Base-by-base conservation (phyloP, 805 yeast genomes). In the Myxozyma geophila region DNA sequence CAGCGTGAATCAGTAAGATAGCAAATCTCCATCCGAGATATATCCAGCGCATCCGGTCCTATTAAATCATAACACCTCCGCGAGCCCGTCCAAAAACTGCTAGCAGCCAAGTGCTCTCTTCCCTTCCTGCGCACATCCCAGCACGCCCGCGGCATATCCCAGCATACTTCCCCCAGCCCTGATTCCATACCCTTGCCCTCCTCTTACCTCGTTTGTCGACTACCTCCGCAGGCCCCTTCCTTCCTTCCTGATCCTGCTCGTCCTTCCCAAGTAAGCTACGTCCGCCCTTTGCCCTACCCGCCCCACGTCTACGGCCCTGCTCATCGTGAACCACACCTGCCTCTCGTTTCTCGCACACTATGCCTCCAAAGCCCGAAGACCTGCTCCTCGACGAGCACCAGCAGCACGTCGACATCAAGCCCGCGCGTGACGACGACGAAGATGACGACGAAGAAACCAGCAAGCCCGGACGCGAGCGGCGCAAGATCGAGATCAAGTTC, bases 401-500 rank as follows among this genome's bases (percentile, higher is more conserved):
- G 66, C 57, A 35, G 51, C 56, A 28, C 35, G 35, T 10, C 17
- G 50, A 19, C 43, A 48, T 62, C 58, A 49, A 35, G 59, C 53
- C 54, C 35, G 58, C 36, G 54, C 67, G 72, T 37, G 64, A 66
- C 35, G 78, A 74, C 41, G 76, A 76, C 12, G 83, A 80, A 55
- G 83, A 79, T 48, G 84, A 82, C 54, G 85, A 82, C 36, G 84
- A 81, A 46, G 81, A 77, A 56, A 73, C 77, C 39, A 67, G 73
- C 47, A 74, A 78, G 64, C 70, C 72, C 36, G 76, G 75, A 46
- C 81, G 86, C 69, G 89, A 86, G 74, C 80, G 89, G 75, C 84
- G 99, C 81, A 93, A 93, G 79, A 93, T 93, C 73, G 99, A 95
- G 78, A 95, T 95, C 76, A 90, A 91, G 81, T 95, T 95, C 75